phyloP scores from a whole-genome alignment of 345 rosid species.

The Barbarea vulgaris region DNA sequence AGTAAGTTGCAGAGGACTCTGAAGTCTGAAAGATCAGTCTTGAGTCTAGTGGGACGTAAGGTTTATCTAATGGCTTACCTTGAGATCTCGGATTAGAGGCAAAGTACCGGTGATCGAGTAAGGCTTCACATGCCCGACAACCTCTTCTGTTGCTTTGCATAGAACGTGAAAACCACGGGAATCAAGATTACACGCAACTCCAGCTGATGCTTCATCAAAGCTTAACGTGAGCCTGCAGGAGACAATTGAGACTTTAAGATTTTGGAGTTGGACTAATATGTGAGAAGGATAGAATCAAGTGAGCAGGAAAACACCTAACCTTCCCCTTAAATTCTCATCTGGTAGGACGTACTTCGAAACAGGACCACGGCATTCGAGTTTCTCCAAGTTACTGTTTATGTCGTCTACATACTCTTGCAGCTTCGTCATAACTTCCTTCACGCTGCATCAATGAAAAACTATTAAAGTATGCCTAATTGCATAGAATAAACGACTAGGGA shows the following conservation, averaged over 20 bases:
- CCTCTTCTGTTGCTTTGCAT: constrained; percentile 90
- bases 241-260: not conserved
- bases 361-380: constrained; percentile 74
- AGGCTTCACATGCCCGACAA: constrained; percentile 88
- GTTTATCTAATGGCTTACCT: constrained; percentile 48
- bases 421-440: constrained; percentile 67
- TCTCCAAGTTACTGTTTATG: constrained; percentile 73
- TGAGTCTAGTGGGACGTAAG: not conserved
- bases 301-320: constrained; percentile 44
- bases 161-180: constrained; percentile 85
- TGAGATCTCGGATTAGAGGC: constrained; percentile 87
- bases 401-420: constrained; percentile 81
- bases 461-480: not conserved
- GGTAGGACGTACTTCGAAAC: constrained; percentile 85
- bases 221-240: constrained; percentile 62
- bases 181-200: constrained; percentile 92
- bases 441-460: constrained; percentile 44
- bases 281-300: not conserved
- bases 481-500: not conserved
- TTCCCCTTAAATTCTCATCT: constrained; percentile 81
- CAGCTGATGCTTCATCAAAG: constrained; percentile 75
- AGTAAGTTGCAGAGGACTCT: not conserved
- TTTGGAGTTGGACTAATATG: not conserved
- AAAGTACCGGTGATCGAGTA: constrained; percentile 93
- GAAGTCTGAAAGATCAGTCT: constrained; percentile 4